Conservation (phyloP, 2,329 filamentous ascomycete genomes). For the Gaeumannomyces tritici region DNA sequence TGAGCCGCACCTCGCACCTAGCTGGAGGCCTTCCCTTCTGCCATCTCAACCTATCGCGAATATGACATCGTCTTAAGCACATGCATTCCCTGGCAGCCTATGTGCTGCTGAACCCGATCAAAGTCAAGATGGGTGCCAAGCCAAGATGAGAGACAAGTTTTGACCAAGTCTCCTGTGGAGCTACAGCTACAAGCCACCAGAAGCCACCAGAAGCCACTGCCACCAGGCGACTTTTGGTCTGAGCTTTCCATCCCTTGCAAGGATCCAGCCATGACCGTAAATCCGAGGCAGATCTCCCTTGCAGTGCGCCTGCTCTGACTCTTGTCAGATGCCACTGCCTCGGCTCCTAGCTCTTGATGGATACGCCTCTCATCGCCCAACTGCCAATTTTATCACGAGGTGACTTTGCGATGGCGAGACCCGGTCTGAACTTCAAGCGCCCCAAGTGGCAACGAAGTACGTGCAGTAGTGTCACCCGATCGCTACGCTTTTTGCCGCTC, state of each 20-base stretch:
- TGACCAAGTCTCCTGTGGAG: neutral
- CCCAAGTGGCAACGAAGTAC: neutral
- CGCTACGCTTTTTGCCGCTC: neutral
- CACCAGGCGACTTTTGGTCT: too few species aligned
- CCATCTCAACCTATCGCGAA: neutral
- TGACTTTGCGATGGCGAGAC: neutral
- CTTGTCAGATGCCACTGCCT: neutral
- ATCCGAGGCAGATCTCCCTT: neutral
- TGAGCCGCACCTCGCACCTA: neutral
- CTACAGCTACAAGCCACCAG: neutral
- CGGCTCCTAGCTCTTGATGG: neutral
- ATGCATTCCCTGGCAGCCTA: neutral
- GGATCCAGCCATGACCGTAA: neutral
- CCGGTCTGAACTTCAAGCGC: neutral
- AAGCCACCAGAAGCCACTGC: too few species aligned
- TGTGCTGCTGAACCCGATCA: neutral
- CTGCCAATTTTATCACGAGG: neutral
- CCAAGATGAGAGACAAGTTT: too few species aligned
- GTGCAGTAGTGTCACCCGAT: neutral
- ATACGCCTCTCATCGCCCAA: too few species aligned
- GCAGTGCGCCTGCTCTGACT: too few species aligned
- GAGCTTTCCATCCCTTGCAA: neutral
- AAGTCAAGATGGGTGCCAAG: neutral
- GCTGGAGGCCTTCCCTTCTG: neutral
- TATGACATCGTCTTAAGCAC: neutral